A percentile compares a stretch with the other conserved stretches of the same genome.
Evolutionary conservation across 164 flowering plant genomes (phyloP).

Genomic region (Tinospora cordifolia): DNA sequence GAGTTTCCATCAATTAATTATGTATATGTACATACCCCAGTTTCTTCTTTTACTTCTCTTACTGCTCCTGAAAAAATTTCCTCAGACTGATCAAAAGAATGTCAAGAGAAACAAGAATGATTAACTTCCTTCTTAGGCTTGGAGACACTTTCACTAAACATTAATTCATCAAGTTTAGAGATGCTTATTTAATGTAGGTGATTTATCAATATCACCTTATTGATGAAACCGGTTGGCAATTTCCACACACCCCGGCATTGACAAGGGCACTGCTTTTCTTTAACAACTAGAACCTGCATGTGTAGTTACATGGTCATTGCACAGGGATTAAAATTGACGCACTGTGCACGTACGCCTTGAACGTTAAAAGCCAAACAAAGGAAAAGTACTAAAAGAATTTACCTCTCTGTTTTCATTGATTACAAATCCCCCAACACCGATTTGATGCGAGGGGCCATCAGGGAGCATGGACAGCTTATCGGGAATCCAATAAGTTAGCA

Average conservation of each 20-base stretch:
- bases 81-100: slow-evolving; percentile 45
- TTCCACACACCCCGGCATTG: slow-evolving; percentile 57
- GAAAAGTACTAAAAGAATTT: background rate
- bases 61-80: slow-evolving; percentile 49
- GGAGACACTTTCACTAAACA: background rate
- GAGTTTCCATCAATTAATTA: slow-evolving; percentile 14
- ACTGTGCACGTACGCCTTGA: background rate
- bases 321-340: background rate
- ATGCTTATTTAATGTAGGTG: background rate
- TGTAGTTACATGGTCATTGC: background rate
- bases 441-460: slow-evolving; percentile 49
- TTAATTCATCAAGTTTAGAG: background rate
- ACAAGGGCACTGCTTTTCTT: slow-evolving; percentile 52
- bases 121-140: background rate
- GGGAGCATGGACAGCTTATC: slow-evolving; percentile 50
- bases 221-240: slow-evolving; percentile 55
- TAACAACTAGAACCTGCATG: slow-evolving; percentile 48
- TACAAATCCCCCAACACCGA: slow-evolving; percentile 54
- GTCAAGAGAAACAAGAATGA: background rate
- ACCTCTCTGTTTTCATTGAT: slow-evolving; percentile 51
- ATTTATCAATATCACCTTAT: slow-evolving; percentile 35
- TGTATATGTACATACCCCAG: slow-evolving; percentile 46
- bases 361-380: background rate
- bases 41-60: slow-evolving; percentile 72
- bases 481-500: slow-evolving; percentile 63